Evolutionary conservation across 2,329 filamentous ascomycete genomes (phyloP).

Genomic region (Aurifilum marmelostoma): DNA sequence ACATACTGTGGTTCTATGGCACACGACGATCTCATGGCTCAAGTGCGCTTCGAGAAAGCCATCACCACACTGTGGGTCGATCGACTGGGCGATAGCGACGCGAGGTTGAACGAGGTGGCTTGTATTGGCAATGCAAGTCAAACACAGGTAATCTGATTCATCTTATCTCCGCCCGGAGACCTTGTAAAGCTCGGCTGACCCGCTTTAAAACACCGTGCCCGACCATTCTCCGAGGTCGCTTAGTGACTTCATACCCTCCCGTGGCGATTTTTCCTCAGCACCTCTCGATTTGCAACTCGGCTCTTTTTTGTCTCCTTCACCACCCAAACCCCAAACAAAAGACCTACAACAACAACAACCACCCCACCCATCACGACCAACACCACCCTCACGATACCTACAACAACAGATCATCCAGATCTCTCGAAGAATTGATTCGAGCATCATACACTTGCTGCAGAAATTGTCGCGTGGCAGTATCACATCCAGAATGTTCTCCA

Average conservation of each 20-base stretch:
- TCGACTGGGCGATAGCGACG: not conserved
- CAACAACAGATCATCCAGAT: not conserved
- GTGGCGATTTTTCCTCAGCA: conserved; percentile 18
- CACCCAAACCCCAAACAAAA: not conserved
- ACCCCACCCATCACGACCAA: conserved; percentile 6
- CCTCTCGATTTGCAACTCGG: conserved; percentile 3
- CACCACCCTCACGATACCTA: conserved; percentile 7
- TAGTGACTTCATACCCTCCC: conserved; percentile 19
- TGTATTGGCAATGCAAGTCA: conserved; percentile 19
- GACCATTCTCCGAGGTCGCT: conserved; percentile 38
- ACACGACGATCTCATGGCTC: not conserved
- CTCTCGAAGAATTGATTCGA: conserved; percentile 1
- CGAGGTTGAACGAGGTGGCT: not conserved
- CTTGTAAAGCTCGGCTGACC: conserved; percentile 11
- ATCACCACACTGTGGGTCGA: conserved; percentile 2
- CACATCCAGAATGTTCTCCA: conserved; percentile 51
- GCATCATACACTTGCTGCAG: not conserved
- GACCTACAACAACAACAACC: conserved; percentile 8
- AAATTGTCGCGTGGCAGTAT: conserved; percentile 1
- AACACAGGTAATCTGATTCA: conserved; percentile 24
- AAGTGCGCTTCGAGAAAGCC: not conserved
- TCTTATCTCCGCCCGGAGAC: conserved; percentile 22
- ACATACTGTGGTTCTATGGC: not conserved
- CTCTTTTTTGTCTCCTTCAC: not conserved
- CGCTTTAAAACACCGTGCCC: conserved; percentile 14